A percentile compares a stretch with the other conserved stretches of the same genome.
These are phyloP conservation scores for Infundibulicybe gibba DNA, from an alignment of 768 basidiomycete genomes.

Conservation along the genomic window DNA sequence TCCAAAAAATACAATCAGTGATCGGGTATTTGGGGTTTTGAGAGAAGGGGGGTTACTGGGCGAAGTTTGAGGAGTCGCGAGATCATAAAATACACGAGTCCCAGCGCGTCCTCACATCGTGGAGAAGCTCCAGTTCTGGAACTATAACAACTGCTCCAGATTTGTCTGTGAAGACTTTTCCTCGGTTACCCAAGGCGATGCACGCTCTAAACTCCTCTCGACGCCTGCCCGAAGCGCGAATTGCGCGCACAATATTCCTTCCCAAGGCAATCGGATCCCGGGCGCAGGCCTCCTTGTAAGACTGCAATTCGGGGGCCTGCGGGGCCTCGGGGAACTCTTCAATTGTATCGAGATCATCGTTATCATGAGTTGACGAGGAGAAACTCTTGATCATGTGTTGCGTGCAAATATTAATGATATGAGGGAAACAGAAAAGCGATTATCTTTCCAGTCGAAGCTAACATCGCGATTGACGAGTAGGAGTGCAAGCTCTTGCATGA, in stretches of 20 bases:
- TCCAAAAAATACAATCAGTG: background rate
- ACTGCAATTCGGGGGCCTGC: too few relatives aligned
- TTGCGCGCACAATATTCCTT: conserved; percentile 1
- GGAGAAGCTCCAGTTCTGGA: background rate
- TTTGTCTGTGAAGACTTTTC: too few relatives aligned
- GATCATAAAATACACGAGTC: conserved; percentile 11
- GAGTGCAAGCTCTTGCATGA: background rate
- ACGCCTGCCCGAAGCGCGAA: conserved; percentile 6
- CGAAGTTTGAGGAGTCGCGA: conserved; percentile 7
- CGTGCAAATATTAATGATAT: conserved; percentile 14
- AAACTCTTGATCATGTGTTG: conserved; percentile 4
- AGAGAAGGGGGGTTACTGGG: conserved; percentile 1
- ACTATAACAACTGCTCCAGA: too few relatives aligned
- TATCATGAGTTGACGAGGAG: too few relatives aligned
- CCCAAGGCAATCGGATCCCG: background rate
- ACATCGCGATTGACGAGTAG: too few relatives aligned
- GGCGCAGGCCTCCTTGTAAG: too few relatives aligned
- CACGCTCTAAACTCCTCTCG: background rate
- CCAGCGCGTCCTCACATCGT: conserved; percentile 12
- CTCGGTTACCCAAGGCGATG: too few relatives aligned
- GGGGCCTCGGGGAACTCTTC: background rate
- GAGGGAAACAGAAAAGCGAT: conserved; percentile 15
- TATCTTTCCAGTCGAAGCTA: background rate
- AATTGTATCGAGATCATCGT: background rate
- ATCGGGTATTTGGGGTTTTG: background rate